Conservation (phyloP, 2,329 filamentous ascomycete genomes). For the Alternaria viburni region DNA sequence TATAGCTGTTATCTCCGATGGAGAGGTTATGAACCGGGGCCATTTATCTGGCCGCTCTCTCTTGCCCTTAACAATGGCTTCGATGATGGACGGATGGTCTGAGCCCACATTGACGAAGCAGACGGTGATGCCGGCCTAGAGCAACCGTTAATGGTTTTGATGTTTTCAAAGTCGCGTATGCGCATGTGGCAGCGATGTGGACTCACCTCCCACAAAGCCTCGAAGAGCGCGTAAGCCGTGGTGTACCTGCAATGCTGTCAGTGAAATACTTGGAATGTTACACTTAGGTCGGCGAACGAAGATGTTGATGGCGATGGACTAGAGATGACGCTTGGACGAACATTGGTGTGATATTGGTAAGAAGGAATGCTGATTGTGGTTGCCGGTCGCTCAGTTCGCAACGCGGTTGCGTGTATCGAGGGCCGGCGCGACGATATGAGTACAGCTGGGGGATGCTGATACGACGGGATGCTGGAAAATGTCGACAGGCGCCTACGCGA, state of each 20-base stretch:
- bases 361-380: background rate
- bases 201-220: background rate
- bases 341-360: background rate
- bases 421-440: background rate
- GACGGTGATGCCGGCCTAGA: background rate
- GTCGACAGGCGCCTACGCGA: background rate
- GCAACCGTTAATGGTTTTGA: background rate
- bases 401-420: background rate
- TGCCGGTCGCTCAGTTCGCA: background rate
- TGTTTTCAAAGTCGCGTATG: background rate
- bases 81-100: background rate
- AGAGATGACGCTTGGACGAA: background rate
- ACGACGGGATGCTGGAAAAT: background rate
- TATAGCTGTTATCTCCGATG: background rate
- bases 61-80: background rate
- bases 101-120: background rate
- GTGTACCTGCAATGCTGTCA: background rate
- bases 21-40: background rate
- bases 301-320: background rate
- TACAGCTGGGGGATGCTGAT: background rate
- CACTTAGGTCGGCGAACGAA: background rate
- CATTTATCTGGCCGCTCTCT: background rate
- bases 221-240: background rate
- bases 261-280: background rate
- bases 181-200: background rate